phyloP scores from a whole-genome alignment of 1,284 basidiomycete species.

The Prillingera fragicola region DNA sequence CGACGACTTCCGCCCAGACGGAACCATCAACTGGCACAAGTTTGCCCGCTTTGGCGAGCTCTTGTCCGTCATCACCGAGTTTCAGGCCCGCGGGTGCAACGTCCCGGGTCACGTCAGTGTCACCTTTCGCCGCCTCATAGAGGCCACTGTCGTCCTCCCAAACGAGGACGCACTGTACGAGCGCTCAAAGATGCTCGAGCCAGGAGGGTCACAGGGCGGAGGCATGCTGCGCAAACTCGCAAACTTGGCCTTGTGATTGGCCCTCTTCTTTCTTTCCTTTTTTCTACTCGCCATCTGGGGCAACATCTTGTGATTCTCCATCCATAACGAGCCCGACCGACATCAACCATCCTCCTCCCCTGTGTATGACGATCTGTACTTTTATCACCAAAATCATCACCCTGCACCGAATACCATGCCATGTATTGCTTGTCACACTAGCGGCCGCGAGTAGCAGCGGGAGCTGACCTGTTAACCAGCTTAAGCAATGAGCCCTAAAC shows the following conservation, averaged over 20 bases:
- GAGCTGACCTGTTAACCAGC: too few species aligned
- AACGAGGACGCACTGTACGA: conserved; percentile 40
- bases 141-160: conserved; percentile 33
- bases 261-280: neutral
- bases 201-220: conserved; percentile 7
- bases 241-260: conserved; percentile 9
- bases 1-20: conserved; percentile 33
- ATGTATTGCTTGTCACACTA: too few species aligned
- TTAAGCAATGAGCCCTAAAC: too few species aligned
- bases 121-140: conserved; percentile 28
- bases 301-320: too few species aligned
- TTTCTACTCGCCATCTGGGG: neutral
- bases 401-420: too few species aligned
- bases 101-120: conserved; percentile 19
- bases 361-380: too few species aligned
- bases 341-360: too few species aligned
- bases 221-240: conserved; percentile 20
- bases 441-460: too few species aligned
- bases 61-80: conserved; percentile 33
- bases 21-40: conserved; percentile 39
- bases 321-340: too few species aligned
- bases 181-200: conserved; percentile 26
- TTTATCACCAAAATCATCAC: too few species aligned
- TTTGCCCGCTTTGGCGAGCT: conserved; percentile 40
- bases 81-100: conserved; percentile 30